Evolutionary conservation across 257 asterid species (phyloP), one percentile per base, ranked within the genome.

Genomic region (Linderniella brevidens): DNA sequence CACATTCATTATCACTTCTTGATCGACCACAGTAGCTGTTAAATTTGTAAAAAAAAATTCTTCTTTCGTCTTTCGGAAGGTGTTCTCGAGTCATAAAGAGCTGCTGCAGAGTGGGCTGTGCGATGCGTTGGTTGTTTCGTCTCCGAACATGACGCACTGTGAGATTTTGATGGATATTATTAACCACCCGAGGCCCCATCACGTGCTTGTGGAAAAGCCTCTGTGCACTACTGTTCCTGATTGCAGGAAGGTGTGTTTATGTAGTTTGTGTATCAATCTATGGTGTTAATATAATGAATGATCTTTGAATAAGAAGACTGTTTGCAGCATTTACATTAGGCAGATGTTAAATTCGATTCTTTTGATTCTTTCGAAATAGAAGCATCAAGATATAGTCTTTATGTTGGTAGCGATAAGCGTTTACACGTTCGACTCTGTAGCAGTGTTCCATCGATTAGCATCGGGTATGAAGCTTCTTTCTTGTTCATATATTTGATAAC

Each of bases 161-260:
- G 87, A 88, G 52, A 88, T 88, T 53, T 58, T 88, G 59, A 74
- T 88, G 94, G 98, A 80, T 59, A 72, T 84, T 46, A 61, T 88
- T 49, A 53, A 40, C 49, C 65, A 78, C 61, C 72, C 86, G 11
- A 84, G 64, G 56, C 78, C 92, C 32, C 92, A 84, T 55, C 95
- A 88, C 17, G 95, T 88, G 25, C 57, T 88, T 64, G 95, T 84
- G 59, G 98, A 88, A 80, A 88, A 88, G 76, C 98, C 95, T 65
- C 69, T 88, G 58, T 84, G 95, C 58, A 88, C 95, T 1, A 74
- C 93, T 11, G 85, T 84, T 35, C 66, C 71, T 13, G 82, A 84
- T 41, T 88, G 98, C 75, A 62, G 19, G 46, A 68, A 76, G 94
- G 97, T 82, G 59, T 20, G 64, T 3, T 25, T 25, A 2, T 25